A percentile compares a stretch with the other conserved stretches of the same genome.
These are phyloP conservation scores for Castanospermum australe DNA, from an alignment of 306 rosid genomes.

Conservation along the genomic window DNA sequence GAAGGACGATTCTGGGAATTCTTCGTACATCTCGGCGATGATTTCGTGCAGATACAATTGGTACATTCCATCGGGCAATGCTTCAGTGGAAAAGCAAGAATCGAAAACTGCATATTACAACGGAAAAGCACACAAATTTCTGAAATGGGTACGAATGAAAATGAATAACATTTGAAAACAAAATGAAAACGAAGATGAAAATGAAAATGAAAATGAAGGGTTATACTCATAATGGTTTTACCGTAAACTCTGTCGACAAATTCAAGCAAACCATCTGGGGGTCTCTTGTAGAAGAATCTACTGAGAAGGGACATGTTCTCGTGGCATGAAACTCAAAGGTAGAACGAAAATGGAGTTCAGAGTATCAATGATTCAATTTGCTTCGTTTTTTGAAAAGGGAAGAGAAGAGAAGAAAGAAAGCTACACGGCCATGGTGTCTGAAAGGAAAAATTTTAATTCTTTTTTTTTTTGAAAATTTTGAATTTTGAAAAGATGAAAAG, in stretches of 20 bases:
- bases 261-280: conserved; percentile 78
- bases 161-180: too few relatives aligned
- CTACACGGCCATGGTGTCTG: background rate
- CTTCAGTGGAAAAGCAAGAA: conserved; percentile 73
- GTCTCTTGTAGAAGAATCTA: conserved; percentile 71
- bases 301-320: conserved; percentile 59
- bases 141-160: background rate
- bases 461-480: too few relatives aligned
- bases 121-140: background rate
- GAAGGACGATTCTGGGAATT: conserved; percentile 64
- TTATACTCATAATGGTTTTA: background rate
- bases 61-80: conserved; percentile 67
- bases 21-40: conserved; percentile 61
- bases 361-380: background rate
- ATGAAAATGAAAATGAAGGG: background rate
- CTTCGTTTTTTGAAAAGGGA: background rate
- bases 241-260: conserved; percentile 69
- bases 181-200: background rate
- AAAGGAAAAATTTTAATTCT: too few relatives aligned
- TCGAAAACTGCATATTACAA: conserved; percentile 55
- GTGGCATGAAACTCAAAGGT: conserved; percentile 21
- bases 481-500: background rate
- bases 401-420: background rate
- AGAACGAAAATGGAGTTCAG: conserved; percentile 19
- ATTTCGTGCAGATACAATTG: conserved; percentile 61